These are phyloP conservation scores for Austroboletus niveus DNA, from an alignment of 1,284 basidiomycete genomes.

Conservation along the genomic window DNA sequence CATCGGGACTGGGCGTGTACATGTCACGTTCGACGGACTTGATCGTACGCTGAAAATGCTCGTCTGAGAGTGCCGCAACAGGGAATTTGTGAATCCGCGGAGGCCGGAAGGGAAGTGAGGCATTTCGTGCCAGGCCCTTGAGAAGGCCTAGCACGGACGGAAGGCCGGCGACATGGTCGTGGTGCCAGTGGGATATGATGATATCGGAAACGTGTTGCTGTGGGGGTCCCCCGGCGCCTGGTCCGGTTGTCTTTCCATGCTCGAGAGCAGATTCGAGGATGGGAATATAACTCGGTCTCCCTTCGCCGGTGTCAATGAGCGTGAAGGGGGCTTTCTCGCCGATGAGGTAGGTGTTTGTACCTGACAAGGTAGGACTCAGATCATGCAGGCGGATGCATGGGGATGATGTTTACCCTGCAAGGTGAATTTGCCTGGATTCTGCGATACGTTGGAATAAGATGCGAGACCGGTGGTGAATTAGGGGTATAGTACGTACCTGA, in stretches of 20 bases:
- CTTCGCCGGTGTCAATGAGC: conserved; percentile 90
- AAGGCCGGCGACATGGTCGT: conserved; percentile 84
- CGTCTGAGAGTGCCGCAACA: conserved; percentile 27
- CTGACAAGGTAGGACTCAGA: conserved; percentile 34
- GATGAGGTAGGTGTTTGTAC: conserved; percentile 92
- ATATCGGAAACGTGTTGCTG: conserved; percentile 75
- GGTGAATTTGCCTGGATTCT: conserved; percentile 92
- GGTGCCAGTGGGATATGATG: conserved; percentile 88
- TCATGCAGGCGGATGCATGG: too few species aligned
- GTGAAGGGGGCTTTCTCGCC: conserved; percentile 68
- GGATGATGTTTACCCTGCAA: conserved; percentile 64
- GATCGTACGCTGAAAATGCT: conserved; percentile 42
- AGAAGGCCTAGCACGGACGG: conserved; percentile 70
- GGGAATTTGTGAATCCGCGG: conserved; percentile 75
- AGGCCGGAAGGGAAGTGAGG: conserved; percentile 47
- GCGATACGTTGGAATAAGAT: conserved; percentile 1
- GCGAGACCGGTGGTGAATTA: neutral
- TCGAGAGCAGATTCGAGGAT: conserved; percentile 61
- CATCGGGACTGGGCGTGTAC: conserved; percentile 43
- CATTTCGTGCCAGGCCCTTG: conserved; percentile 45
- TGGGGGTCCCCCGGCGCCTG: conserved; percentile 24
- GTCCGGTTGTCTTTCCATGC: conserved; percentile 17
- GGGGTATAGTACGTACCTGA: conserved; percentile 48
- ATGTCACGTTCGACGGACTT: conserved; percentile 42
- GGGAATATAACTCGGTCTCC: conserved; percentile 65